A percentile compares a stretch with the other conserved stretches of the same genome.
phyloP scores from a whole-genome alignment of 2,329 filamentous ascomycete genomes.

The Monilinia vaccinii-corymbosi region DNA sequence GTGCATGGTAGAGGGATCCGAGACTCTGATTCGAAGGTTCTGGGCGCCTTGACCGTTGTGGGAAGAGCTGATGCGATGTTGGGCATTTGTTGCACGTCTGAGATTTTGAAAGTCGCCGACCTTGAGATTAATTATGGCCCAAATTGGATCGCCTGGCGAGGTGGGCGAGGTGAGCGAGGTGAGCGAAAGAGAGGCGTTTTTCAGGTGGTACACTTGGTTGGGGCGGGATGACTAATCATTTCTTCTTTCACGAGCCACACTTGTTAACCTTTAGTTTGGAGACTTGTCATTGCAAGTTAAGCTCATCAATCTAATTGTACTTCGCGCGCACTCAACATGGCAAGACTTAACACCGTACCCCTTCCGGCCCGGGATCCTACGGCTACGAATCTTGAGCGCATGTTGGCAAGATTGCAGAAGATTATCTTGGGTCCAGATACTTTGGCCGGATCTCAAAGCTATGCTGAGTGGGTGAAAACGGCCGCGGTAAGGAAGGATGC shows the following conservation, averaged over 20 bases:
- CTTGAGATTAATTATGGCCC: not conserved
- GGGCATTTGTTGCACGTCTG: not conserved
- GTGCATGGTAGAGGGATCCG: not conserved
- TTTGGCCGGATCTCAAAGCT: conserved; percentile 46
- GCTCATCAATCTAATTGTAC: too few relatives aligned
- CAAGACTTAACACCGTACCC: conserved; percentile 19
- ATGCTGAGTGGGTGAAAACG: conserved; percentile 55
- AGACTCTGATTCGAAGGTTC: not conserved
- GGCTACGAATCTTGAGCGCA: conserved; percentile 45
- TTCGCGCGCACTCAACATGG: conserved; percentile 18
- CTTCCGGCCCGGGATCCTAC: conserved; percentile 16
- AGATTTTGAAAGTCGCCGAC: not conserved
- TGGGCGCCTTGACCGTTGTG: not conserved
- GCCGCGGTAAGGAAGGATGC: conserved; percentile 42
- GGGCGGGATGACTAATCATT: not conserved
- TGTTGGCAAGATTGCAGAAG: conserved; percentile 57
- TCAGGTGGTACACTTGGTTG: not conserved
- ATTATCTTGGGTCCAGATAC: conserved; percentile 53
- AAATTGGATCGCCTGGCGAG: not conserved
- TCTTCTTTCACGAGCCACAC: not conserved
- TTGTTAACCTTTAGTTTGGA: too few relatives aligned
- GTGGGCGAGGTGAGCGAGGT: not conserved
- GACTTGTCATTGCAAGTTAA: too few relatives aligned
- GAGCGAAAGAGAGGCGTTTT: not conserved
- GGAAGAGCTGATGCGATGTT: not conserved